phyloP scores from a whole-genome alignment of 176 grass and related monocot genomes.

The Tuctoria greenei region DNA sequence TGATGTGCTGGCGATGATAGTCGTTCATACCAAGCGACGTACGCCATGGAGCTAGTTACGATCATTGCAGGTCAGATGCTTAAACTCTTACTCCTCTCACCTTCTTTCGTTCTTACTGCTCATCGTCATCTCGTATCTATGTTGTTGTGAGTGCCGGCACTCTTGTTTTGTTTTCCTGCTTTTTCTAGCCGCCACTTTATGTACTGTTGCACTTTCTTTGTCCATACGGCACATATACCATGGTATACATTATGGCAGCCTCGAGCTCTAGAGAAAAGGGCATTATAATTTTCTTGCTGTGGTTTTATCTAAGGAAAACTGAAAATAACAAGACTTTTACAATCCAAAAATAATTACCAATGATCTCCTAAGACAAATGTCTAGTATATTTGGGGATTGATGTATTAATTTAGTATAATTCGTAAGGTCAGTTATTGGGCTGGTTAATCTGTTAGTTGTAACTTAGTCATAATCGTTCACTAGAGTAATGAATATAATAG shows the following conservation, averaged over 20 bases:
- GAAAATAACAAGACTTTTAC: too few relatives aligned
- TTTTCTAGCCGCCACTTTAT: slow-evolving; percentile 21
- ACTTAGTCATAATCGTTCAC: too few relatives aligned
- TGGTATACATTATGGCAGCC: background rate
- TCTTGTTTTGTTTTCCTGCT: slow-evolving; percentile 36
- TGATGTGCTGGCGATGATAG: background rate
- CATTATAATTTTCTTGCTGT: slow-evolving; percentile 12
- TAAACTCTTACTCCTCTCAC: slow-evolving; percentile 30
- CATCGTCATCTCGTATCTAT: slow-evolving; percentile 20
- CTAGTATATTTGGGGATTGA: too few relatives aligned
- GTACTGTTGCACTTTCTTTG: background rate
- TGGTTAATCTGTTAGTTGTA: too few relatives aligned
- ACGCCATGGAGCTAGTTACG: slow-evolving; percentile 23
- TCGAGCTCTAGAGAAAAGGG: background rate
- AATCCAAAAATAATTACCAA: too few relatives aligned
- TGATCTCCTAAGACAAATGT: too few relatives aligned
- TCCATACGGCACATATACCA: slow-evolving; percentile 26
- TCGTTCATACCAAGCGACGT: slow-evolving; percentile 19
- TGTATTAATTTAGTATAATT: too few relatives aligned
- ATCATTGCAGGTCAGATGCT: slow-evolving; percentile 67
- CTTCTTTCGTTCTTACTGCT: slow-evolving; percentile 8
- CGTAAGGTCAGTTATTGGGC: too few relatives aligned
- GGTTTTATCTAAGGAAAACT: slow-evolving; percentile 32
- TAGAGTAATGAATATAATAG: too few relatives aligned
- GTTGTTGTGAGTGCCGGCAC: slow-evolving; percentile 10